Conservation (phyloP, 306 rosid species). For the Urtica urens region DNA sequence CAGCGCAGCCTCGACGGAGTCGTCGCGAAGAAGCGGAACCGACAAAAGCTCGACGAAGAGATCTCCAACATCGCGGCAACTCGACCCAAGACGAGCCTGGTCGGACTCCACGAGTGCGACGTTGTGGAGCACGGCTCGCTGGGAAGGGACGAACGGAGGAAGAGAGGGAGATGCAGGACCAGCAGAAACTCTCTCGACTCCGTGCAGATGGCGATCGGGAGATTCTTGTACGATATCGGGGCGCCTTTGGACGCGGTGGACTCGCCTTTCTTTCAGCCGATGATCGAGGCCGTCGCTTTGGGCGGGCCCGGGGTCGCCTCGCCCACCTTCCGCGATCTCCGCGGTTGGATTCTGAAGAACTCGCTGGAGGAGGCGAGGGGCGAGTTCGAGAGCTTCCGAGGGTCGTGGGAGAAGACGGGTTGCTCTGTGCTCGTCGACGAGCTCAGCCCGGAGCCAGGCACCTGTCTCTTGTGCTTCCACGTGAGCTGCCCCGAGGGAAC, state of each 20-base stretch:
- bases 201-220: constrained; percentile 67
- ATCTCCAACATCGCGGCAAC: constrained; percentile 39
- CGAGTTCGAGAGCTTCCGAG: constrained; percentile 44
- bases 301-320: constrained; percentile 31
- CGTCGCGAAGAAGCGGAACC: constrained; percentile 69
- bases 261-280: constrained; percentile 61
- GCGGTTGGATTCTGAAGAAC: constrained; percentile 72
- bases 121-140: constrained; percentile 27
- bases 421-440: constrained; percentile 80
- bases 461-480: constrained; percentile 32
- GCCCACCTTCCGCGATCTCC: constrained; percentile 62
- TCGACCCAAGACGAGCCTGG: constrained; percentile 28
- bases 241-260: constrained; percentile 72
- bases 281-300: constrained; percentile 72
- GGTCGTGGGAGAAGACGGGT: constrained; percentile 62
- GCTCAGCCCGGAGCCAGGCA: constrained; percentile 42
- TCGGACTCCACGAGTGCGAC: constrained; percentile 20
- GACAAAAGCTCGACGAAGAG: constrained; percentile 76
- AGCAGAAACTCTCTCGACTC: constrained; percentile 27
- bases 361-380: constrained; percentile 65
- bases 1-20: constrained; percentile 74
- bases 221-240: constrained; percentile 82
- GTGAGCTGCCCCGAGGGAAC: constrained; percentile 63
- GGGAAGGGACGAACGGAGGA: constrained; percentile 47
- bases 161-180: constrained; percentile 45